Conservation (phyloP, 305 asterid genomes). For the Andrographis paniculata region DNA sequence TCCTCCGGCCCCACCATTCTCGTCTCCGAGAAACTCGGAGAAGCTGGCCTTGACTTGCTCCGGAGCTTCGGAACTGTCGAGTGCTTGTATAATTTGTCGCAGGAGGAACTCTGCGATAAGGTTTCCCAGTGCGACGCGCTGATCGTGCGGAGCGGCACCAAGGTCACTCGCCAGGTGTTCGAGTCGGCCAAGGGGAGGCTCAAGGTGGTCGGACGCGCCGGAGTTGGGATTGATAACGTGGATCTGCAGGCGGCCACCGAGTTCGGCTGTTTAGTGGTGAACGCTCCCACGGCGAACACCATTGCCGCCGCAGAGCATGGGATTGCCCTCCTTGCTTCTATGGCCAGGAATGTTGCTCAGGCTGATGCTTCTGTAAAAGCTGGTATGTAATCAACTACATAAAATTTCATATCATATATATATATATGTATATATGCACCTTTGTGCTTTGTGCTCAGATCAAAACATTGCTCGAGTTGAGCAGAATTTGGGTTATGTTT, state of each 20-base stretch:
- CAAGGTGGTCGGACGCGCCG: conserved; percentile 90
- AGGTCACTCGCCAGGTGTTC: conserved; percentile 86
- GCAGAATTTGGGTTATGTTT: too few relatives aligned
- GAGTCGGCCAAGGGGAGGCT: conserved; percentile 77
- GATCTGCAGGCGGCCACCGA: conserved; percentile 98
- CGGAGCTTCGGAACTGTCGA: conserved; percentile 52
- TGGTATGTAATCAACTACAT: conserved; percentile 47
- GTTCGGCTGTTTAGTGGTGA: conserved; percentile 80
- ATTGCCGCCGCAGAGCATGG: conserved; percentile 98
- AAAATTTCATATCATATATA: too few relatives aligned
- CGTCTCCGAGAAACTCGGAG: conserved; percentile 98
- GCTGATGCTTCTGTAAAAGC: conserved; percentile 95
- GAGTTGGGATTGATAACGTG: conserved; percentile 91
- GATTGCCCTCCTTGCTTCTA: conserved; percentile 67
- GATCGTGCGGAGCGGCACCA: conserved; percentile 89
- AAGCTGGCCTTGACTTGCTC: conserved; percentile 68
- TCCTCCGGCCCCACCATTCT: conserved; percentile 77
- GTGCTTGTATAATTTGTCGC: conserved; percentile 59
- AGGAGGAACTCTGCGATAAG: conserved; percentile 61
- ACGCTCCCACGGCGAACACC: conserved; percentile 94
- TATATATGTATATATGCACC: too few relatives aligned
- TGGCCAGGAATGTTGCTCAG: conserved; percentile 93
- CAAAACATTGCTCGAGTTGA: too few relatives aligned
- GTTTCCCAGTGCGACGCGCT: conserved; percentile 68
- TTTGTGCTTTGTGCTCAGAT: too few relatives aligned